Conservation (phyloP, 805 yeast genomes). For the Wickerhamomyces strasburgensis region DNA sequence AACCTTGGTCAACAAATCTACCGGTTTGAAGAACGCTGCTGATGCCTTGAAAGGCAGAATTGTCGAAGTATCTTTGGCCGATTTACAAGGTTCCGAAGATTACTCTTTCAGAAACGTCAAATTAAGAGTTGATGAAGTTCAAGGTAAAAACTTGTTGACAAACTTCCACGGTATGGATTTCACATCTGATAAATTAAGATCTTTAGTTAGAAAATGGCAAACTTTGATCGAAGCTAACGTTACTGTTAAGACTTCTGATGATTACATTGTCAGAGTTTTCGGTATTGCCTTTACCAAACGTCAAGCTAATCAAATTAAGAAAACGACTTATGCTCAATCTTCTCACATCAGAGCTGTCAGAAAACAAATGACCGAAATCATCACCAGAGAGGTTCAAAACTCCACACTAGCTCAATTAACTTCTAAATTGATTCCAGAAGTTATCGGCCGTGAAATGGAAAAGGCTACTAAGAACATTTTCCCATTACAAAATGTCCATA, state of each 20-base stretch:
- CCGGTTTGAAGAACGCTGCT: slow-evolving; percentile 97
- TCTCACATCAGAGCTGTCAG: slow-evolving; percentile 83
- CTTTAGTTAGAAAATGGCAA: slow-evolving; percentile 99
- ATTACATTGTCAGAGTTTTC: slow-evolving; percentile 92
- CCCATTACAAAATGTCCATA: slow-evolving; percentile 98
- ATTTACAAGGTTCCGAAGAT: slow-evolving; percentile 98
- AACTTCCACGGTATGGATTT: slow-evolving; percentile 99
- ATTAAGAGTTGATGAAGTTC: slow-evolving; percentile 98
- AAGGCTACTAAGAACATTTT: slow-evolving; percentile 90
- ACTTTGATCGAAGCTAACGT: slow-evolving; percentile 96
- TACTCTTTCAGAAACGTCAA: slow-evolving; percentile 96
- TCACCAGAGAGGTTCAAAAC: slow-evolving; percentile 93
- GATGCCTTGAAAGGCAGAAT: slow-evolving; percentile 98
- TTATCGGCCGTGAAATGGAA: slow-evolving; percentile 97
- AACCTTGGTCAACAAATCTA: slow-evolving; percentile 96
- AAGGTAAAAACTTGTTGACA: slow-evolving; percentile 97
- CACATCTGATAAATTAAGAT: slow-evolving; percentile 96
- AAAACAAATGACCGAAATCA: slow-evolving; percentile 94
- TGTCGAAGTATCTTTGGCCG: slow-evolving; percentile 93
- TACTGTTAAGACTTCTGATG: slow-evolving; percentile 96
- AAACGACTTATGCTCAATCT: slow-evolving; percentile 96
- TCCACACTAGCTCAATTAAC: slow-evolving; percentile 95
- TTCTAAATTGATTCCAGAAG: slow-evolving; percentile 96
- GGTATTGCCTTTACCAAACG: slow-evolving; percentile 99
- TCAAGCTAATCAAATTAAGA: slow-evolving; percentile 94